A percentile compares a stretch with the other conserved stretches of the same genome.
phyloP scores from a whole-genome alignment of 2,329 filamentous ascomycete genomes.

The Tolypocladium tropicale region DNA sequence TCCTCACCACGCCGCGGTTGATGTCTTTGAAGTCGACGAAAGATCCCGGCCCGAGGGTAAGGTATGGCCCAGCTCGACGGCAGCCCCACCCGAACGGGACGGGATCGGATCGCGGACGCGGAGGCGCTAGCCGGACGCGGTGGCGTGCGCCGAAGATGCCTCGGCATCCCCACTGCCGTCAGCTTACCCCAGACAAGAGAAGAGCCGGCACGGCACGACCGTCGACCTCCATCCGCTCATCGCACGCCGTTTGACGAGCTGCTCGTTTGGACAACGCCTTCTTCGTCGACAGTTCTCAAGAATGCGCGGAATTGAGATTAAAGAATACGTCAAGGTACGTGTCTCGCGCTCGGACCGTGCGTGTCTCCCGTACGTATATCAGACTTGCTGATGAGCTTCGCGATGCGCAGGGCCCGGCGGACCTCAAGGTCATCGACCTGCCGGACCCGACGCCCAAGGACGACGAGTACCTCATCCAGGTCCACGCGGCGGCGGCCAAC shows the following conservation, averaged over 20 bases:
- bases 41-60: not conserved
- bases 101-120: not conserved
- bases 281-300: not conserved
- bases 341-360: not conserved
- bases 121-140: not conserved
- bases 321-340: conserved; percentile 61
- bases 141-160: not conserved
- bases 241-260: not conserved
- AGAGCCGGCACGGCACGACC: not conserved
- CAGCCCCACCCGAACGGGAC: not conserved
- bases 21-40: not conserved
- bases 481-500: conserved; percentile 82
- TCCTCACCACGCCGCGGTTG: too few species aligned
- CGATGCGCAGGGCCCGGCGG: conserved; percentile 55
- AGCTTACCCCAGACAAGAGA: not conserved
- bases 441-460: conserved; percentile 62
- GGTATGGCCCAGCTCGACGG: not conserved
- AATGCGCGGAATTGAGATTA: conserved; percentile 36
- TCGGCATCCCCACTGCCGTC: not conserved
- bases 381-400: not conserved
- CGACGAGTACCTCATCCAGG: conserved; percentile 75
- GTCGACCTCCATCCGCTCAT: not conserved
- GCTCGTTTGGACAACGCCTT: too few species aligned
- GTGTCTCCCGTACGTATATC: too few species aligned
- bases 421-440: conserved; percentile 65